Conservation (phyloP, 805 yeast species). For the Candida gorgasii region DNA sequence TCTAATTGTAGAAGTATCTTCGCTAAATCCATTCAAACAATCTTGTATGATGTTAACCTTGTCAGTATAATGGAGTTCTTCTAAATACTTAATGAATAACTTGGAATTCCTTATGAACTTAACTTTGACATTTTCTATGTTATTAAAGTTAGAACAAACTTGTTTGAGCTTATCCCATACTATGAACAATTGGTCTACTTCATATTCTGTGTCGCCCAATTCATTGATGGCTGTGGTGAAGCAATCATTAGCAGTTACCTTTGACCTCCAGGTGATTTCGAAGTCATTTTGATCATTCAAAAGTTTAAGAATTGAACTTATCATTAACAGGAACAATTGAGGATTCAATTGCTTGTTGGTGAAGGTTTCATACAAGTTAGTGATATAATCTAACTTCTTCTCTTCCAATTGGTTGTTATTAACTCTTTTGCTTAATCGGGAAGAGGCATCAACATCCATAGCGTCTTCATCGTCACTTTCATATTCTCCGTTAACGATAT, state of each 20-base stretch:
- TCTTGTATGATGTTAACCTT: slow-evolving; percentile 15
- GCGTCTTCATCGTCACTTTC: slow-evolving; percentile 30
- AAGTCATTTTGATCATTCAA: slow-evolving; percentile 21
- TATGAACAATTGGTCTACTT: slow-evolving; percentile 21
- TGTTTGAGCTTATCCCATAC: slow-evolving; percentile 24
- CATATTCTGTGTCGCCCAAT: slow-evolving; percentile 13
- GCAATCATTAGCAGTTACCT: slow-evolving; percentile 46
- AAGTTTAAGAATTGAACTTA: slow-evolving; percentile 17
- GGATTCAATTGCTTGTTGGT: slow-evolving; percentile 12
- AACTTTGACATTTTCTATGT: slow-evolving; percentile 61
- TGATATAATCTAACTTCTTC: slow-evolving; percentile 37
- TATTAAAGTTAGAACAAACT: slow-evolving; percentile 36
- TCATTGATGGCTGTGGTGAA: slow-evolving; percentile 21
- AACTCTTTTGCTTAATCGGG: slow-evolving; percentile 9
- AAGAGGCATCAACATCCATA: slow-evolving; percentile 18
- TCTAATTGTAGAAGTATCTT: slow-evolving; percentile 48
- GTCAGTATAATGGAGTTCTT: slow-evolving; percentile 14
- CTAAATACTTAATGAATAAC: slow-evolving; percentile 19
- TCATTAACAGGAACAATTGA: slow-evolving; percentile 27
- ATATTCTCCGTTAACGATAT: slow-evolving; percentile 38
- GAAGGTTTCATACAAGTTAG: slow-evolving; percentile 35
- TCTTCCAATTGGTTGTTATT: slow-evolving; percentile 44
- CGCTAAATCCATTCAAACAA: slow-evolving; percentile 18
- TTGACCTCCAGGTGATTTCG: slow-evolving; percentile 63
- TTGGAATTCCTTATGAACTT: slow-evolving; percentile 41